These are phyloP conservation scores for Starmerella powellii DNA, from an alignment of 805 yeast species.

Conservation along the genomic window DNA sequence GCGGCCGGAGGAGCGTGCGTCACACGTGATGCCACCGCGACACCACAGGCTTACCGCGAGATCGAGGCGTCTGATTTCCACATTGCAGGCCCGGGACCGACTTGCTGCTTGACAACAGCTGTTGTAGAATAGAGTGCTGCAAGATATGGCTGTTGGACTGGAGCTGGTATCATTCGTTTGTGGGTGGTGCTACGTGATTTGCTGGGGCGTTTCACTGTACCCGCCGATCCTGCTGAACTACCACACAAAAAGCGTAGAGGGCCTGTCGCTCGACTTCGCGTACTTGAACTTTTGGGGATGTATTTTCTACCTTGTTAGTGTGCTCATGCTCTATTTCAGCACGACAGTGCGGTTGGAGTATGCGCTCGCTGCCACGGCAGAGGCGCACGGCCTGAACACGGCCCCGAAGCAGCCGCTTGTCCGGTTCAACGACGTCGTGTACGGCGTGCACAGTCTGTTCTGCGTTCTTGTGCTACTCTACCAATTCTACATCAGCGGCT, in stretches of 20 bases:
- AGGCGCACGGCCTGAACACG: slow-evolving; percentile 12
- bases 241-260: slow-evolving; percentile 29
- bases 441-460: slow-evolving; percentile 35
- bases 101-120: too few species aligned
- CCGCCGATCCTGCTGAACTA: slow-evolving; percentile 30
- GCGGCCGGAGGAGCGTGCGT: too few species aligned
- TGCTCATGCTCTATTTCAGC: slow-evolving; percentile 27
- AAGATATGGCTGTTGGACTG: slow-evolving; percentile 1
- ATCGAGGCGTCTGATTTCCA: too few species aligned
- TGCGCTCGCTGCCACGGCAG: slow-evolving; percentile 25
- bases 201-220: slow-evolving; percentile 31
- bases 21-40: too few species aligned
- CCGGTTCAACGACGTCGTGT: slow-evolving; percentile 35
- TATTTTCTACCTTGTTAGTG: slow-evolving; percentile 27
- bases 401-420: slow-evolving; percentile 31
- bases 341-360: slow-evolving; percentile 29
- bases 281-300: slow-evolving; percentile 30
- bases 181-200: slow-evolving; percentile 25
- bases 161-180: slow-evolving; percentile 12
- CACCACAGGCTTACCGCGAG: too few species aligned
- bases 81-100: too few species aligned
- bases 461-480: slow-evolving; percentile 29
- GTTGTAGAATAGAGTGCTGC: too few species aligned
- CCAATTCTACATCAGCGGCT: slow-evolving; percentile 32
- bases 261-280: slow-evolving; percentile 30